Evolutionary conservation across 306 rosid species (phyloP).

Genomic region (Cercis canadensis): DNA sequence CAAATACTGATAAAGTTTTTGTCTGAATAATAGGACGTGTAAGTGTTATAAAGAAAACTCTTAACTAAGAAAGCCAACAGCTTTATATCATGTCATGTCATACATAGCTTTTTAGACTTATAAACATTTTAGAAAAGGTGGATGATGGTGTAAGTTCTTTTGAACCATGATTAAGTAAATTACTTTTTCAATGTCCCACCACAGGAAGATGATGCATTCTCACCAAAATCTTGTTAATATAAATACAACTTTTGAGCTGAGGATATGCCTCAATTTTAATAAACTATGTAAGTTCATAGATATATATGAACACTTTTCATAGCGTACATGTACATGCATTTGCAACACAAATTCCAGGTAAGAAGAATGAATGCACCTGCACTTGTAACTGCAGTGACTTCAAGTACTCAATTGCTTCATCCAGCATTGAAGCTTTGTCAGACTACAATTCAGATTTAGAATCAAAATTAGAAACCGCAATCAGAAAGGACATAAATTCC

Average conservation of each 20-base stretch:
- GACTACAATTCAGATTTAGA: conserved; percentile 53
- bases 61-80: too few species aligned
- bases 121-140: background rate
- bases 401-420: conserved; percentile 91
- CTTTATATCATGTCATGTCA: too few species aligned
- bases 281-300: background rate
- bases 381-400: conserved; percentile 85
- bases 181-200: conserved; percentile 16
- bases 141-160: background rate
- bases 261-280: background rate
- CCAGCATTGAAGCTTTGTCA: conserved; percentile 92
- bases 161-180: background rate
- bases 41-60: too few species aligned
- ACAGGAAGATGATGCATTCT: conserved; percentile 5
- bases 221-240: background rate
- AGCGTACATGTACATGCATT: background rate
- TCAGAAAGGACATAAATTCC: background rate
- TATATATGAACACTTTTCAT: background rate
- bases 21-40: too few species aligned
- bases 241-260: background rate
- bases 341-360: background rate
- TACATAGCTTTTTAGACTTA: too few species aligned
- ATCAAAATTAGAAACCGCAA: background rate
- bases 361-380: conserved; percentile 59
- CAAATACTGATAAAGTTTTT: background rate